These are phyloP conservation scores for Collybia mongolica DNA, from an alignment of 768 basidiomycete genomes.

Conservation along the genomic window DNA sequence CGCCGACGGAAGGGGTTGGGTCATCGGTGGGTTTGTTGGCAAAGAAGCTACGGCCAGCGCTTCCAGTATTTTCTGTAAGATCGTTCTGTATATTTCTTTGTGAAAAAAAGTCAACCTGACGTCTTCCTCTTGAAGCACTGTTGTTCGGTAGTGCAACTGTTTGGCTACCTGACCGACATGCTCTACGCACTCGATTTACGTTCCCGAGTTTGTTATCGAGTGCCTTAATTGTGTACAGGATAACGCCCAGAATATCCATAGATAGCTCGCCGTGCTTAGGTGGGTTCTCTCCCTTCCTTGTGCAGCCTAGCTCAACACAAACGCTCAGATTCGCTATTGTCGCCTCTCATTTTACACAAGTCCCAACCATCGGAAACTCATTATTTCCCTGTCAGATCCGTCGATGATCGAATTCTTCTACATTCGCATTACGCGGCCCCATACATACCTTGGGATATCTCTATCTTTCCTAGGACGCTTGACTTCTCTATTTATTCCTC, in stretches of 20 bases:
- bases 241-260: constrained; percentile 32
- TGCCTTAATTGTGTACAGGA: constrained; percentile 64
- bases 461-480: constrained; percentile 33
- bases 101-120: constrained; percentile 8
- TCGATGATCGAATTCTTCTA: constrained; percentile 44
- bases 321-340: constrained; percentile 47
- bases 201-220: constrained; percentile 60
- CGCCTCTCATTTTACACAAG: constrained; percentile 66
- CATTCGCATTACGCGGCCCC: constrained; percentile 73
- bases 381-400: constrained; percentile 53
- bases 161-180: constrained; percentile 24
- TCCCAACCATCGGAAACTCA: constrained; percentile 64
- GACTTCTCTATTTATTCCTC: constrained; percentile 61
- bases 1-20: constrained; percentile 58
- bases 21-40: constrained; percentile 52
- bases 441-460: constrained; percentile 45
- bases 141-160: constrained; percentile 35
- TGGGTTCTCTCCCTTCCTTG: constrained; percentile 15
- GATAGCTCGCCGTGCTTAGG: constrained; percentile 30
- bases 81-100: constrained; percentile 1
- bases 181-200: constrained; percentile 40
- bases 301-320: constrained; percentile 6
- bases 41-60: constrained; percentile 28
- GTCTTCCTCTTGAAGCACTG: constrained; percentile 30
- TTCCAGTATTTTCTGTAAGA: constrained; percentile 45